These are phyloP conservation scores for Cordyceps javanica DNA, from an alignment of 2,329 filamentous ascomycete species.

Conservation along the genomic window DNA sequence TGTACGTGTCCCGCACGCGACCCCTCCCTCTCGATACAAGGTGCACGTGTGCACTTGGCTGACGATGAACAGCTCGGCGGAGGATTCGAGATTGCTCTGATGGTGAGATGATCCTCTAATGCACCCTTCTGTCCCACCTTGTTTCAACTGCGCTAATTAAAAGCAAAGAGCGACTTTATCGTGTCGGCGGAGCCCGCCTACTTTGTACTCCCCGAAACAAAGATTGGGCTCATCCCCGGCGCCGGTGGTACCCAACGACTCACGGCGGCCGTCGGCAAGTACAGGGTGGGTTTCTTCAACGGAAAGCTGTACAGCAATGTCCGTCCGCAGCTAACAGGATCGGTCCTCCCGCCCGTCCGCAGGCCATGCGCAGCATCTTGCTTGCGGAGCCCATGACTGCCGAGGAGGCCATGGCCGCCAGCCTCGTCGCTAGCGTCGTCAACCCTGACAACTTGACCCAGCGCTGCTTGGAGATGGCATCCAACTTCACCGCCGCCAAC, in stretches of 20 bases:
- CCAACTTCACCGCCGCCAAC: conserved; percentile 1
- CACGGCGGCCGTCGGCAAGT: conserved; percentile 21
- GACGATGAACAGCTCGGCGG: conserved; percentile 29
- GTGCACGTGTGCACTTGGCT: not conserved
- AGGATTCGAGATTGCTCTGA: conserved; percentile 36
- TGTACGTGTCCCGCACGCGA: conserved; percentile 21
- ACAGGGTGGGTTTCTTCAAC: conserved; percentile 15
- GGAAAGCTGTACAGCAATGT: not conserved
- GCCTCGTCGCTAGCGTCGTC: conserved; percentile 3
- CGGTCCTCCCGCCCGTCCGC: not conserved
- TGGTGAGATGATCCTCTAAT: conserved; percentile 22
- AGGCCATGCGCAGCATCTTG: conserved; percentile 11
- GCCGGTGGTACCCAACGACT: conserved; percentile 22
- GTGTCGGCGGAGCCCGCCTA: conserved; percentile 17
- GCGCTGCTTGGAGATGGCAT: not conserved
- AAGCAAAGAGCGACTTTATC: conserved; percentile 21
- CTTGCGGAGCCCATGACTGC: conserved; percentile 7
- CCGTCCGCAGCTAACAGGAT: not conserved
- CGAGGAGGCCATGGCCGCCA: not conserved
- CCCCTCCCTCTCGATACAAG: too few relatives aligned
- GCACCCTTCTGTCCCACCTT: not conserved
- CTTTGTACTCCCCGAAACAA: conserved; percentile 23
- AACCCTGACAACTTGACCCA: not conserved
- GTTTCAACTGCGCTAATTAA: not conserved
- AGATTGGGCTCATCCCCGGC: conserved; percentile 22